phyloP scores from a whole-genome alignment of 2,329 filamentous ascomycete genomes.

The Nemania sp. region DNA sequence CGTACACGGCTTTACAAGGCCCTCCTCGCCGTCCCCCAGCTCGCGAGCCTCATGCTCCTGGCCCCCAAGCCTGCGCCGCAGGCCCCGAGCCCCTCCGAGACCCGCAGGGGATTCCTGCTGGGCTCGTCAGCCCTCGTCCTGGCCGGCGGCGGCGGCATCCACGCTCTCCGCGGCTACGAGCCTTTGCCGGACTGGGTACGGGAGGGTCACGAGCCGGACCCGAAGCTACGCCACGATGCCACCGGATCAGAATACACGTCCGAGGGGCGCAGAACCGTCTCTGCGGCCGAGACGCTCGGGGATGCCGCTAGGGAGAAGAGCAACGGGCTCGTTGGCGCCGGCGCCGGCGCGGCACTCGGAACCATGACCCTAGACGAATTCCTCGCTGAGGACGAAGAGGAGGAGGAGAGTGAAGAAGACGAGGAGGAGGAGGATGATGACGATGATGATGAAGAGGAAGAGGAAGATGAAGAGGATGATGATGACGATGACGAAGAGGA shows the following conservation, averaged over 20 bases:
- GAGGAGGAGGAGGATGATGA: slow-evolving; percentile 49
- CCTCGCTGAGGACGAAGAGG: slow-evolving; percentile 70
- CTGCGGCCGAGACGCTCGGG: slow-evolving; percentile 68
- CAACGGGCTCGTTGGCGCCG: slow-evolving; percentile 49
- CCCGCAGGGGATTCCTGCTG: slow-evolving; percentile 74
- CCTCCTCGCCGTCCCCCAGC: slow-evolving; percentile 79
- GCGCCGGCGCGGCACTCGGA: slow-evolving; percentile 48
- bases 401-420: slow-evolving; percentile 53
- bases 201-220: slow-evolving; percentile 78
- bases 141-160: slow-evolving; percentile 72
- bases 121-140: slow-evolving; percentile 87
- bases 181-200: slow-evolving; percentile 83
- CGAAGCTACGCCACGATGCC: slow-evolving; percentile 60
- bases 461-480: slow-evolving; percentile 36
- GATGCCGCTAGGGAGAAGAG: slow-evolving; percentile 52
- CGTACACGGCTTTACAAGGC: slow-evolving; percentile 86
- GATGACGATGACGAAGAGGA: slow-evolving; percentile 44
- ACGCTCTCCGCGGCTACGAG: slow-evolving; percentile 79
- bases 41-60: slow-evolving; percentile 87
- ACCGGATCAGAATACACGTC: slow-evolving; percentile 46
- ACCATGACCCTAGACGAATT: slow-evolving; percentile 91
- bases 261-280: slow-evolving; percentile 50
- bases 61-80: slow-evolving; percentile 95
- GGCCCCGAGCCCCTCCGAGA: slow-evolving; percentile 85
- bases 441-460: slow-evolving; percentile 47